These are phyloP conservation scores for Trichoderma sp. DNA, from an alignment of 2,329 filamentous ascomycete species.

Conservation along the genomic window DNA sequence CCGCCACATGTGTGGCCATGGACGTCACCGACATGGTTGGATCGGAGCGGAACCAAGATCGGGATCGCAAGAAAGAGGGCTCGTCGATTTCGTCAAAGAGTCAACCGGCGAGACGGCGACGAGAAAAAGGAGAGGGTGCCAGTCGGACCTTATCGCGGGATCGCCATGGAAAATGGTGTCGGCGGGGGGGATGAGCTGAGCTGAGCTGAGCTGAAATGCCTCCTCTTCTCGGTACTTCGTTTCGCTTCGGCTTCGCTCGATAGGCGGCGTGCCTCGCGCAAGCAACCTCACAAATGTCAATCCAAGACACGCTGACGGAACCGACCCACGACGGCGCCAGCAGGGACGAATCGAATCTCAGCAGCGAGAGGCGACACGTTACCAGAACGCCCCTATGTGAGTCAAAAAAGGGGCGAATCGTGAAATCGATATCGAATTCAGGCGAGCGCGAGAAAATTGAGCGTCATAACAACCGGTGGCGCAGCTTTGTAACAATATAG, in stretches of 20 bases:
- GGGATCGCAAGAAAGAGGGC: neutral
- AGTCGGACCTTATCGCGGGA: slow-evolving; percentile 20
- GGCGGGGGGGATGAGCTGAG: neutral
- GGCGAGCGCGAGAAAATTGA: neutral
- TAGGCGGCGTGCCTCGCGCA: neutral
- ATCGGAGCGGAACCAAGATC: neutral
- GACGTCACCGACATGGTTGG: slow-evolving; percentile 11
- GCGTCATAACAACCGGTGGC: slow-evolving; percentile 13
- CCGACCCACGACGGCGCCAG: neutral
- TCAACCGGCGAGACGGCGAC: slow-evolving; percentile 22
- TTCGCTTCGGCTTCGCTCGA: neutral
- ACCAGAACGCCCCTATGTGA: neutral
- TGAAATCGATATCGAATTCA: neutral
- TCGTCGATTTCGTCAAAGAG: neutral
- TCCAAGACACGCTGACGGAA: slow-evolving; percentile 1
- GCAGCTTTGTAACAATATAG: neutral
- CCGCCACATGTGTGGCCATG: neutral
- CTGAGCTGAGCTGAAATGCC: neutral
- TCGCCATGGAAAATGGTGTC: slow-evolving; percentile 21
- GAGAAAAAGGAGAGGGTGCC: slow-evolving; percentile 15
- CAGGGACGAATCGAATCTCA: neutral
- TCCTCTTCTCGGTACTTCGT: neutral
- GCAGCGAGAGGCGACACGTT: neutral
- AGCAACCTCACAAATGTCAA: neutral
- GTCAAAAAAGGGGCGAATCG: neutral